Percentiles rank a stretch among this genome's conserved stretches.
Evolutionary conservation across 768 basidiomycete species (phyloP).

Genomic region (Amanita phalloides): DNA sequence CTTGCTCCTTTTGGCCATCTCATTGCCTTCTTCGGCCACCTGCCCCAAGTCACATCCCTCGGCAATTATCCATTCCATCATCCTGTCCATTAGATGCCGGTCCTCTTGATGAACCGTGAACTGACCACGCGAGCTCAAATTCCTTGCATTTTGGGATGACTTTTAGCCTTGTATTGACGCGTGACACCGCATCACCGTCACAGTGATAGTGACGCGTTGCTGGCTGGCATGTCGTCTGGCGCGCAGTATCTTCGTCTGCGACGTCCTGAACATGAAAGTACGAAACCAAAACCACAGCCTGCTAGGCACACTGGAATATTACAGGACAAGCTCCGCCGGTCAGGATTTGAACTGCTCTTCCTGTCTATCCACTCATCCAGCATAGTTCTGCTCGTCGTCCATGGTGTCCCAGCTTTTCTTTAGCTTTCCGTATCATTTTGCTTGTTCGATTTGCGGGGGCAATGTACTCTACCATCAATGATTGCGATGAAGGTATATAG

Average conservation of each 20-base stretch:
- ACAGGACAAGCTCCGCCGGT: conserved; percentile 76
- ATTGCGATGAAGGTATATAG: conserved; percentile 87
- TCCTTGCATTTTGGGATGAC: background rate
- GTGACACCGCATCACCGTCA: too few relatives aligned
- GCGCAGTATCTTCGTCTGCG: conserved; percentile 42
- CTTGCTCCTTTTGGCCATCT: conserved; percentile 7
- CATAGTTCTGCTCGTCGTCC: conserved; percentile 59
- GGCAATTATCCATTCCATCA: background rate
- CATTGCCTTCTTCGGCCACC: conserved; percentile 6
- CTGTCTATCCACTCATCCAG: conserved; percentile 6
- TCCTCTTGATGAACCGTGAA: background rate
- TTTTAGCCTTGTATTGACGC: too few relatives aligned
- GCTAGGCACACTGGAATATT: conserved; percentile 54
- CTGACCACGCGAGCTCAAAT: background rate
- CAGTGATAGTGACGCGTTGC: background rate
- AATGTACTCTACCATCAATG: conserved; percentile 92
- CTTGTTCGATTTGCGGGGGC: conserved; percentile 74
- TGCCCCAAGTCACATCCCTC: background rate
- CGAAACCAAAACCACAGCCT: conserved; percentile 19
- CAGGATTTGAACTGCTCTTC: conserved; percentile 6
- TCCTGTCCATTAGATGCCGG: background rate
- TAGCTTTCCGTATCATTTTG: conserved; percentile 76
- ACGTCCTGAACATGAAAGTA: conserved; percentile 22
- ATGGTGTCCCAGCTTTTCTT: conserved; percentile 77
- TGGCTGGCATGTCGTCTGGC: conserved; percentile 17